A percentile compares a stretch with the other conserved stretches of the same genome.
Conservation (phyloP, 2,329 filamentous ascomycete species). For the Xylariaceae sp. region DNA sequence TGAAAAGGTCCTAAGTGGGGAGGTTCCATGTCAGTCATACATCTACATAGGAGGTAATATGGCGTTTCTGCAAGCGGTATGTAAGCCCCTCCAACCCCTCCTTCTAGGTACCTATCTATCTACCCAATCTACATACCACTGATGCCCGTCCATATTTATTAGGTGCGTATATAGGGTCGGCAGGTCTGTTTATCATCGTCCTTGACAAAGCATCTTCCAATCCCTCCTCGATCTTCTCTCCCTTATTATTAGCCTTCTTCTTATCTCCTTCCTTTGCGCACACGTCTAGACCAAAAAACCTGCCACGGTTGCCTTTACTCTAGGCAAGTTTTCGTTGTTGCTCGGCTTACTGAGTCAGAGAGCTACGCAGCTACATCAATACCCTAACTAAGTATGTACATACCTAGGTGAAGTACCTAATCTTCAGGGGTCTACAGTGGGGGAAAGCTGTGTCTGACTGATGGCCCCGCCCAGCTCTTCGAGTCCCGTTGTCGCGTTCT, state of each 20-base stretch:
- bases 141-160: neutral
- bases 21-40: no score
- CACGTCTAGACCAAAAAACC: neutral
- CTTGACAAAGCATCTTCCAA: neutral
- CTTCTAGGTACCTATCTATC: neutral
- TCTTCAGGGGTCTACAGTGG: neutral
- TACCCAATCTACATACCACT: neutral
- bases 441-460: neutral
- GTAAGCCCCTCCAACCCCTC: neutral
- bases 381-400: no score
- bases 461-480: conserved; percentile 20
- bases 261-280: neutral
- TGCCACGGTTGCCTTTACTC: neutral
- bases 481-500: conserved; percentile 15
- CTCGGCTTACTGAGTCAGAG: neutral
- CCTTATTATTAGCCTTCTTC: neutral
- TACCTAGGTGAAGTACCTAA: no score
- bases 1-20: no score
- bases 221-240: neutral
- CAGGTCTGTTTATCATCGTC: neutral
- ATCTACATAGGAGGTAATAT: no score
- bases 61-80: neutral
- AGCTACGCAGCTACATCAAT: no score
- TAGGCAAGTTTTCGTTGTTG: neutral
- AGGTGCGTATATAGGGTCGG: neutral